Conservation (phyloP, 2,329 filamentous ascomycete genomes). For the Ceratocystis huliohia region DNA sequence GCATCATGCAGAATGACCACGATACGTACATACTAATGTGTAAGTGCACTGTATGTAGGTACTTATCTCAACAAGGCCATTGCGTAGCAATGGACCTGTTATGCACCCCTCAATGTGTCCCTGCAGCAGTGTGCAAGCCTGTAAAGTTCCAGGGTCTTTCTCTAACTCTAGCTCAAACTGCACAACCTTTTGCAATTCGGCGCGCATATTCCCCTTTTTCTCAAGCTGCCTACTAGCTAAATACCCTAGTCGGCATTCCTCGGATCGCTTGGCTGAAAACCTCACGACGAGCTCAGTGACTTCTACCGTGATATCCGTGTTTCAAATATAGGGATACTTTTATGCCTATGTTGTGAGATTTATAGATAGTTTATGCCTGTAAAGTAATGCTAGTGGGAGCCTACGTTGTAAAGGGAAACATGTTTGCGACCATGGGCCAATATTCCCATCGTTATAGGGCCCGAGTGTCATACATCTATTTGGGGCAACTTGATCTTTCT, state of each 20-base stretch:
- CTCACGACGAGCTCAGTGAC: not conserved
- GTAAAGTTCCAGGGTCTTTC: not conserved
- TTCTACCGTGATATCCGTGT: not conserved
- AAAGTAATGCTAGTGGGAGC: not conserved
- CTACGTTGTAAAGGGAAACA: not conserved
- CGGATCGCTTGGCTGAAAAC: too few relatives aligned
- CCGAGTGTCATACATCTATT: not conserved
- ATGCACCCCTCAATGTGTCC: constrained; percentile 5
- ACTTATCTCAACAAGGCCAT: not conserved
- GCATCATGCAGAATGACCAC: not conserved
- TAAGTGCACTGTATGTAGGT: not conserved
- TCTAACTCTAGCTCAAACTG: not conserved
- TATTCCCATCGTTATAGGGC: not conserved
- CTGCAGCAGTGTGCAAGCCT: constrained; percentile 2
- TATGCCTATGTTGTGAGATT: not conserved
- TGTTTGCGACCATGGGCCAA: not conserved
- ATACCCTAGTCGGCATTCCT: too few relatives aligned
- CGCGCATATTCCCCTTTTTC: not conserved
- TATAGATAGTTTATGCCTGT: not conserved
- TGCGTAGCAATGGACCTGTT: not conserved
- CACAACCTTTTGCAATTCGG: not conserved
- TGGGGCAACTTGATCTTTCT: not conserved
- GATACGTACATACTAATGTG: not conserved
- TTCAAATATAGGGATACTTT: constrained; percentile 10
- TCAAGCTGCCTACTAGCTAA: not conserved